phyloP scores from a whole-genome alignment of 768 basidiomycete genomes.

The Rhodotorula graminis region DNA sequence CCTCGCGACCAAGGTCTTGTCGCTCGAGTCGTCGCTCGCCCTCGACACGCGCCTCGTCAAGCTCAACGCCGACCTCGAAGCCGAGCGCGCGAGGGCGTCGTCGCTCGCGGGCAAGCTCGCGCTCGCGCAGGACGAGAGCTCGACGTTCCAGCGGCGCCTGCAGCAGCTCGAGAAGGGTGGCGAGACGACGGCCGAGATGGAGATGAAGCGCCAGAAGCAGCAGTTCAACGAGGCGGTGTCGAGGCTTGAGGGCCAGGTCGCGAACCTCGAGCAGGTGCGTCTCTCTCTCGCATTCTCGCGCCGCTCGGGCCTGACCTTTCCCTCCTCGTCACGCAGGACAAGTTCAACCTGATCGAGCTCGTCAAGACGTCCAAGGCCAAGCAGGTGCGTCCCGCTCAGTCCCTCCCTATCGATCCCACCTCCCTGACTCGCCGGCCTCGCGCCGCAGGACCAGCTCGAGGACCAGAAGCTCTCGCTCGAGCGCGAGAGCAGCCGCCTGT shows the following conservation, averaged over 20 bases:
- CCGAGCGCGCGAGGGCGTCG: not conserved
- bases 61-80: not conserved
- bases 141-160: not conserved
- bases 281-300: not conserved
- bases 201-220: slow-evolving; percentile 1
- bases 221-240: not conserved
- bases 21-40: not conserved
- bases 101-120: not conserved
- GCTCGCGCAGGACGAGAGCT: not conserved
- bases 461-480: not conserved
- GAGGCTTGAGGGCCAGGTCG: slow-evolving; percentile 1
- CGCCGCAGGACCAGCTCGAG: not conserved
- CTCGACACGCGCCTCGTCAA: not conserved
- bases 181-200: not conserved
- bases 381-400: not conserved
- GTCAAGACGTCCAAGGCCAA: not conserved
- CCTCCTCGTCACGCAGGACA: not conserved
- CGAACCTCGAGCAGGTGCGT: slow-evolving; percentile 1
- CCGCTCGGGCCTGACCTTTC: not conserved
- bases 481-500: not conserved
- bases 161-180: slow-evolving; percentile 4
- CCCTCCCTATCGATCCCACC: not conserved
- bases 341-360: slow-evolving; percentile 2
- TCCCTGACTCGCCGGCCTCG: not conserved
- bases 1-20: not conserved